Base-by-base conservation (phyloP, 2,329 filamentous ascomycete species). In the Drechmeria coniospora region DNA sequence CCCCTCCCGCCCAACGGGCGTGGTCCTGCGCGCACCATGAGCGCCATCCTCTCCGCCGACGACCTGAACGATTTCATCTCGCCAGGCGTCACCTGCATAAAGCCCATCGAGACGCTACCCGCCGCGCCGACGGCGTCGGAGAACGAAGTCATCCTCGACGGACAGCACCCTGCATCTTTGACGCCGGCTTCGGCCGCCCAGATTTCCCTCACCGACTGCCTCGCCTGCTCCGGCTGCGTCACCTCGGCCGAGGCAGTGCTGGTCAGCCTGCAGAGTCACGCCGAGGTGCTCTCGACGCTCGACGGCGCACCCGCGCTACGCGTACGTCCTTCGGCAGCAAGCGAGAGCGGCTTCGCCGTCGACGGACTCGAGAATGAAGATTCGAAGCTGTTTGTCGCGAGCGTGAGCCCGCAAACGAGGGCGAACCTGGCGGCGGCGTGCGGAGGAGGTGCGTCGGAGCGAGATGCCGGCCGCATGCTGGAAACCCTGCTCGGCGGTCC, bases 21-120 rank as follows among this genome's bases (percentile, higher is more conserved):
- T 10, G 18, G 7, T 7, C 18, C 15, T 15, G 22, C 20, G 33
- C 31, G 36, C 39, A 63, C 51, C 36, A 98, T 98, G 90, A 93
- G 84, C 50, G 90, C 90, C 36, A 98, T 98, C 46, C 78, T 98
- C 45, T 95, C 86, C 31, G 78, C 79, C 46, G 87, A 98, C 61
- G 86, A 94, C 53, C 66, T 98, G 35, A 98, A 98, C 63, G 90
- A 98, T 64, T 98, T 98, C 60, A 98, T 98, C 50, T 90, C 81
- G 32, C 90, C 90, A 10, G 86, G 87, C 36, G 86, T 98, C 46
- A 90, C 90, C 36, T 98, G 90, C 58, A 95, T 98, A 55, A 95
- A 98, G 49, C 90, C 90, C 16, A 68, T 98, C 49, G 90, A 98
- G 54, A 92, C 83, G 2, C 70, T 98, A 10, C 87, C 90, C 2